Evolutionary conservation across 192 early-diverging fungal genomes (phyloP).

Genomic region (Umbelopsis vinacea): DNA sequence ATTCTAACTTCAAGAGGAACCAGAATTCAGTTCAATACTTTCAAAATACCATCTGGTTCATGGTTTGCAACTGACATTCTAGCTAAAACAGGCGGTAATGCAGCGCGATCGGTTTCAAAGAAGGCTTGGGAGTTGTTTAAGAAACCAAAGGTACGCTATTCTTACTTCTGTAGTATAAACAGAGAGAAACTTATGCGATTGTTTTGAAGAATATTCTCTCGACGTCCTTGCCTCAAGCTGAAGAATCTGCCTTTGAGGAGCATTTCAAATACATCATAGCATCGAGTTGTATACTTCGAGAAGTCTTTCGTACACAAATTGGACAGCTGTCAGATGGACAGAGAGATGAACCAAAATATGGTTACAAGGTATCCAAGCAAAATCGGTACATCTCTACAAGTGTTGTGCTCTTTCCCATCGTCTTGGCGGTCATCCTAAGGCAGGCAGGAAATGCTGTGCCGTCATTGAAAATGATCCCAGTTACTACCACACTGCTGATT

Average conservation of each 20-base stretch:
- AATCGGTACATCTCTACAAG: background rate
- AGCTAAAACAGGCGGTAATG: background rate
- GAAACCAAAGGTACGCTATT: background rate
- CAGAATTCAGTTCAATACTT: too few species aligned
- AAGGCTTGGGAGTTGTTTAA: background rate
- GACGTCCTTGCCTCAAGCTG: constrained; percentile 46
- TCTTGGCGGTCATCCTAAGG: background rate
- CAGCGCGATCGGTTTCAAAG: background rate
- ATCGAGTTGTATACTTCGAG: constrained; percentile 29
- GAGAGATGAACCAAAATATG: background rate
- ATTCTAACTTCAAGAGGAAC: background rate
- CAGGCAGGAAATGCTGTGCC: background rate
- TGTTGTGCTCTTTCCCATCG: background rate
- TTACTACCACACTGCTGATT: background rate
- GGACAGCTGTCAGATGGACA: background rate
- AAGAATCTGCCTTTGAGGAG: constrained; percentile 61
- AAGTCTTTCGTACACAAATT: background rate
- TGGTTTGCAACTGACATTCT: background rate
- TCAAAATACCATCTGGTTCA: background rate
- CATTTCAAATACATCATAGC: constrained; percentile 63
- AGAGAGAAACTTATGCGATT: background rate
- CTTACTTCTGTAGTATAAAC: too few species aligned
- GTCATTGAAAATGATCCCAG: background rate
- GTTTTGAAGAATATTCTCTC: constrained; percentile 45
- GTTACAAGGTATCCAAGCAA: background rate